Evolutionary conservation across 1,284 basidiomycete species (phyloP).

Genomic region (Spongispora temasekensis): DNA sequence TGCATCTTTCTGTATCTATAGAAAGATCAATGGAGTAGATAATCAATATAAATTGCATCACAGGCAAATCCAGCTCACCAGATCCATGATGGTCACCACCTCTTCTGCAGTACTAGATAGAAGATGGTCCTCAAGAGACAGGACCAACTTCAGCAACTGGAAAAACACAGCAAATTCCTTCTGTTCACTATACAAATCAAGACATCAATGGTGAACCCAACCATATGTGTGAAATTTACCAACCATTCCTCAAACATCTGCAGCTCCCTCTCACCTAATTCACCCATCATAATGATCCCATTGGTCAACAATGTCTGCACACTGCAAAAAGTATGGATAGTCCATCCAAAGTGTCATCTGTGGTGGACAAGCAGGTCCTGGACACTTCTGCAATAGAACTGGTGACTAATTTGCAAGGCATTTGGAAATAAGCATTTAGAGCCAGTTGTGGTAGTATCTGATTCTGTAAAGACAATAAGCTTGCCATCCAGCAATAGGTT

Average conservation of each 20-base stretch:
- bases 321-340: background rate
- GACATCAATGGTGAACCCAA: background rate
- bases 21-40: background rate
- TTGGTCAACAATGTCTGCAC: background rate
- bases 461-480: background rate
- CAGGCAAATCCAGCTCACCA: background rate
- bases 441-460: background rate
- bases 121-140: background rate
- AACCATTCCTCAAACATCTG: background rate
- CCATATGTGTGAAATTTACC: background rate
- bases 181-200: background rate
- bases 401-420: background rate
- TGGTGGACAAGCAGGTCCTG: background rate
- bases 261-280: background rate
- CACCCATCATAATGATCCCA: background rate
- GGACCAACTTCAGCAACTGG: background rate
- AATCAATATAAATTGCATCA: background rate
- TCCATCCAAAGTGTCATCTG: background rate
- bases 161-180: background rate
- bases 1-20: background rate
- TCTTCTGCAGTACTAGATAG: background rate
- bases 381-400: background rate
- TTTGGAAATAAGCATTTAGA: background rate
- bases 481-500: too few species aligned
- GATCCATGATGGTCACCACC: background rate